Base-by-base conservation (phyloP, 2,329 filamentous ascomycete species). In the Fusarium agapanthi region DNA sequence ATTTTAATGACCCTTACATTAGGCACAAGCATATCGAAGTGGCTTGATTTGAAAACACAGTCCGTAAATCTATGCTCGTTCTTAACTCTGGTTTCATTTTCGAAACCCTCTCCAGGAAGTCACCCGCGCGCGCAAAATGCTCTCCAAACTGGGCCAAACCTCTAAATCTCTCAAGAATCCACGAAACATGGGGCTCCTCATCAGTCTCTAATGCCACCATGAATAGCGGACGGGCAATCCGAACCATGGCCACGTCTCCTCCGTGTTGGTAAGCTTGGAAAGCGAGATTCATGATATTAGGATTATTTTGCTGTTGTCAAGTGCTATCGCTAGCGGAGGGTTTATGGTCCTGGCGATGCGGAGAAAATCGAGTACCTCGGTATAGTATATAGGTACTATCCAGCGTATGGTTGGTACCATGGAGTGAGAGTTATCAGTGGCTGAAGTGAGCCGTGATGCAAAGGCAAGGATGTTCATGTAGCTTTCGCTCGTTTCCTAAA, bases 241-340 rank as follows among this genome's bases (percentile, higher is more conserved):
- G n/a, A 9, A 57, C 54, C 54, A 57, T 47, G 5, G 54, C 54
- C 4, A 6, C 22, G 18, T 47, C 30, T 16, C 40, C 54, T 2
- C 20, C 54, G 7, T 57, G 30, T 16, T 11, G 8, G n/a, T 45
- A 45, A 4, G 40, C 40, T 13, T 45, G 54, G 3, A 45, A 47
- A 3, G 54, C 54, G 6, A 57, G 54, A 20, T 45, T 57, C 54
- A 57, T 57, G n/a, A 57, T 57, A 6, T 47, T 5, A 5, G 18
- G 16, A 57, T 34, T 14, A n/a, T 26, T 16, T 47, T 34, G 10
- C 41, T 3, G 14, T 12, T 6, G 0, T 18, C 9, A 6, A 45
- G 13, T 22, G 3, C 2, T 9, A n/a, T 6, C 3, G 16, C 7
- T 3, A n/a, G 4, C 2, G 34, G 24, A n/a, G 34, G 15, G 5